Conservation (phyloP, 1,284 basidiomycete species). For the Ustilago nuda region DNA sequence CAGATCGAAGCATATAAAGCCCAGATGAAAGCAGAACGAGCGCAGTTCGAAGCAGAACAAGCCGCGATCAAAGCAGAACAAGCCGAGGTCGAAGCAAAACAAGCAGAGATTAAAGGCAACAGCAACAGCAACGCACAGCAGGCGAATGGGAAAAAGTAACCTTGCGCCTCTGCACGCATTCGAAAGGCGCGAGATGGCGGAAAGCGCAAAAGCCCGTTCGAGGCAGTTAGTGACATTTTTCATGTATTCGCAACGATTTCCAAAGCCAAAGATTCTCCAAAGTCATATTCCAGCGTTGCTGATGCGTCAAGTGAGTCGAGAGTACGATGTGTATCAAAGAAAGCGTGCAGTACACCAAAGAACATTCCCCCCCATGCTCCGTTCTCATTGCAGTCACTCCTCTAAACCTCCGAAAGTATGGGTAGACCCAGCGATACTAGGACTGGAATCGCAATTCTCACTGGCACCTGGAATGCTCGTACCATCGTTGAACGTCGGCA, state of each 20-base stretch:
- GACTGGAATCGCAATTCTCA: constrained; percentile 18
- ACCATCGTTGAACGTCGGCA: constrained; percentile 5
- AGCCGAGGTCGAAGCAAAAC: constrained; percentile 17
- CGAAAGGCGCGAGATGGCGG: too few species aligned
- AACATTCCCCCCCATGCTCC: too few species aligned
- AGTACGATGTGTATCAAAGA: too few species aligned
- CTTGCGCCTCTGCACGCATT: not conserved
- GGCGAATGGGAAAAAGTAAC: constrained; percentile 34
- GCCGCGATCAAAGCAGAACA: constrained; percentile 8
- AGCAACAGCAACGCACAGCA: not conserved
- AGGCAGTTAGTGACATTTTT: too few species aligned
- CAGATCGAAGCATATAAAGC: not conserved
- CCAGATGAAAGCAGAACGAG: too few species aligned
- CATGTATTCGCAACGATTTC: too few species aligned
- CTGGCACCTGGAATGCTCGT: not conserved
- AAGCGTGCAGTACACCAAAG: too few species aligned
- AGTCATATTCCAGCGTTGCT: too few species aligned
- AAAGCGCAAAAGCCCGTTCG: too few species aligned
- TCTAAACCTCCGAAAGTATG: constrained; percentile 44
- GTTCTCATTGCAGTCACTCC: not conserved
- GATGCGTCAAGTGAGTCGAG: too few species aligned
- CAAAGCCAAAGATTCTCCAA: too few species aligned
- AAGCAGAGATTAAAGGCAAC: not conserved
- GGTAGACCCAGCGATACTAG: constrained; percentile 14
- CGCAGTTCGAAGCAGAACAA: too few species aligned